Evolutionary conservation across 2,329 filamentous ascomycete genomes (phyloP), one percentile per base, ranked within the genome.

Genomic region (Aspergillus hiratsukae): DNA sequence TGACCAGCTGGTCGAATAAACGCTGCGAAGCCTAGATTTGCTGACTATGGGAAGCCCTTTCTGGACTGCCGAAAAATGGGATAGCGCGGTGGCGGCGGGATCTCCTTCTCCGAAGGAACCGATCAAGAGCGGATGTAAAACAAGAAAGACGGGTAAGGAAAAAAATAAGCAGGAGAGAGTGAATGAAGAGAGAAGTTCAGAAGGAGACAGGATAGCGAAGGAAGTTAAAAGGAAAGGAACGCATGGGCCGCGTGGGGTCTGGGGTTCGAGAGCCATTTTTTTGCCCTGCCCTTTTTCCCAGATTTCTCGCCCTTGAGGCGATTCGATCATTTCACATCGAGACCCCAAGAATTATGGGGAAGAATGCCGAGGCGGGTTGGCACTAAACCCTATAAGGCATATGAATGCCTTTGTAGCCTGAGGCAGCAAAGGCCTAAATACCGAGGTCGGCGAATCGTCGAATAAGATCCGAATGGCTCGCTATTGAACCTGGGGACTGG

Each of bases 401-500:
- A 35, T 37, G 5, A 37, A 37, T 17, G 31, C 31, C 31, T 37
- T 23, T 37, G 14, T 17, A 6, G 31, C 31, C 31, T 37, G 31
- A 37, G 31, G 31, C 31, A n/a, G 31, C 9, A n/a, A 37, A 35
- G 17, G 6, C 14, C 14, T 14, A 37, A 11, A 37, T 35, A 37
- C 8, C 28, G 14, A 37, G 31, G 31, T 37, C 31, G 14, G 31
- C 6, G 14, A 37, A 37, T 37, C 14, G 14, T 7, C 1, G 31
- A 7, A 6, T 4, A 6, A 55, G 45, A 46, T 31, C 19, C 49
- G 28, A 59, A 63, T 63, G 45, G 25, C 45, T 17, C 31, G 4
- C 31, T 37, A 17, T 3, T 37, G 14, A 17, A 6, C 14, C 31
- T 17, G 31, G 5, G 2, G 14, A 37, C 31, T 17, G 31, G 31